Percentiles rank a stretch among this genome's conserved stretches.
Conservation (phyloP, 768 basidiomycete genomes). For the Imleria badia region DNA sequence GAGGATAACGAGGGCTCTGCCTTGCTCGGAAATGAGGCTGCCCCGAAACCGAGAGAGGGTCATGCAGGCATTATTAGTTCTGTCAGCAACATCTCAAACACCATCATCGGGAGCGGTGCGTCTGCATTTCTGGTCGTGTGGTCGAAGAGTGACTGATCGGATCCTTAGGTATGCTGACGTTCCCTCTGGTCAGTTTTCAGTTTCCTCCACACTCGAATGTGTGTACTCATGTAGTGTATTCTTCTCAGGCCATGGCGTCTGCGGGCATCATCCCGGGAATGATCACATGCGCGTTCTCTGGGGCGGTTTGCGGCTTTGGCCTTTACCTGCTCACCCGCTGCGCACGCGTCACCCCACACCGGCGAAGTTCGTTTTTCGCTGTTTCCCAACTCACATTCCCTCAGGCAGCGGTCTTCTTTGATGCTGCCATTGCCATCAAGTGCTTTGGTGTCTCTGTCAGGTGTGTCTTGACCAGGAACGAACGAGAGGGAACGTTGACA, state of each 20-base stretch:
- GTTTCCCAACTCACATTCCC: constrained; percentile 88
- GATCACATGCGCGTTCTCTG: constrained; percentile 83
- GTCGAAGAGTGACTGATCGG: not conserved
- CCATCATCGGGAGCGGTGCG: constrained; percentile 88
- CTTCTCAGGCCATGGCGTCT: constrained; percentile 77
- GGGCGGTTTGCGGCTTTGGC: constrained; percentile 74
- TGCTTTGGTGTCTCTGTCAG: constrained; percentile 97
- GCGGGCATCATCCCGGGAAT: constrained; percentile 89
- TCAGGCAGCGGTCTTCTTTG: constrained; percentile 82
- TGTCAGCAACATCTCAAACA: constrained; percentile 82
- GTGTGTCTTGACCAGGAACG: constrained; percentile 37
- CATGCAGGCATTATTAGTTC: constrained; percentile 68
- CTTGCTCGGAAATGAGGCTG: constrained; percentile 47
- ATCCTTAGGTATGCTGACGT: constrained; percentile 77
- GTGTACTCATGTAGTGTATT: not conserved
- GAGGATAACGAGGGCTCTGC: constrained; percentile 55
- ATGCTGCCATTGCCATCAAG: constrained; percentile 92
- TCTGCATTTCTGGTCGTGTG: constrained; percentile 8
- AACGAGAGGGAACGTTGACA: not conserved
- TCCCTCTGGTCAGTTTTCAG: constrained; percentile 61
- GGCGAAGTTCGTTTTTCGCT: constrained; percentile 81
- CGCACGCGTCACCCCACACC: constrained; percentile 71
- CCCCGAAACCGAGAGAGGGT: constrained; percentile 47
- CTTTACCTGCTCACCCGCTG: constrained; percentile 86
- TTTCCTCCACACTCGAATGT: not conserved